A percentile compares a stretch with the other conserved stretches of the same genome.
phyloP scores from a whole-genome alignment of 345 rosid genomes.

The Excoecaria agallocha region DNA sequence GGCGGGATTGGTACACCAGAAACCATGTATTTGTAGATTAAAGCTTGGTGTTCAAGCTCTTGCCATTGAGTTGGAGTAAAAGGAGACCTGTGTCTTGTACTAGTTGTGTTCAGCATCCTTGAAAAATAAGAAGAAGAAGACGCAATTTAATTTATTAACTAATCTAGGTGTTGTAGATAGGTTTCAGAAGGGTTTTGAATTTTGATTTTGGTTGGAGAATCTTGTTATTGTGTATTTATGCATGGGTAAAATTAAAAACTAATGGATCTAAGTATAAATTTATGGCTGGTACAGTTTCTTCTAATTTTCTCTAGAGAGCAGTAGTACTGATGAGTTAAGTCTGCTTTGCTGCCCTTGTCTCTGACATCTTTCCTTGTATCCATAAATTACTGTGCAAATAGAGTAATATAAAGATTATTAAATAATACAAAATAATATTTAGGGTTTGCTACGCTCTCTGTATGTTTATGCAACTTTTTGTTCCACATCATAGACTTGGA shows the following conservation, averaged over 20 bases:
- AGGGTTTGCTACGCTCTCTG: neutral
- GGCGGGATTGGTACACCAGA: slow-evolving; percentile 83
- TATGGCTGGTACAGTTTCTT: neutral
- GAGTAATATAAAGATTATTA: slow-evolving; percentile 7
- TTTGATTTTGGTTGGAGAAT: slow-evolving; percentile 20
- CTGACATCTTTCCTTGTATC: slow-evolving; percentile 41
- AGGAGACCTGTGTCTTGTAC: slow-evolving; percentile 48
- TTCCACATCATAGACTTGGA: slow-evolving; percentile 6
- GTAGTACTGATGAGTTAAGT: slow-evolving; percentile 21
- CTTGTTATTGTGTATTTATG: slow-evolving; percentile 18
- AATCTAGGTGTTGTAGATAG: neutral
- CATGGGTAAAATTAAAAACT: slow-evolving; percentile 15
- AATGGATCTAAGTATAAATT: neutral
- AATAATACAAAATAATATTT: neutral
- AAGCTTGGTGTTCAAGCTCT: slow-evolving; percentile 84
- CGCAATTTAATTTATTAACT: neutral
- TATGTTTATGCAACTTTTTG: neutral
- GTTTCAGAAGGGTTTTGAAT: neutral
- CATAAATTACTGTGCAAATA: slow-evolving; percentile 23
- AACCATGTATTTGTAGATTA: slow-evolving; percentile 78
- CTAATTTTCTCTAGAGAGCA: neutral
- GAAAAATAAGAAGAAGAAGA: neutral
- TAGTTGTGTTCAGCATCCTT: slow-evolving; percentile 36
- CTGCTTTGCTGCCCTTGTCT: slow-evolving; percentile 29
- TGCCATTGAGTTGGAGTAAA: slow-evolving; percentile 78